A percentile compares a stretch with the other conserved stretches of the same genome.
phyloP scores from a whole-genome alignment of 768 basidiomycete species.

The Lyophyllum decastes region DNA sequence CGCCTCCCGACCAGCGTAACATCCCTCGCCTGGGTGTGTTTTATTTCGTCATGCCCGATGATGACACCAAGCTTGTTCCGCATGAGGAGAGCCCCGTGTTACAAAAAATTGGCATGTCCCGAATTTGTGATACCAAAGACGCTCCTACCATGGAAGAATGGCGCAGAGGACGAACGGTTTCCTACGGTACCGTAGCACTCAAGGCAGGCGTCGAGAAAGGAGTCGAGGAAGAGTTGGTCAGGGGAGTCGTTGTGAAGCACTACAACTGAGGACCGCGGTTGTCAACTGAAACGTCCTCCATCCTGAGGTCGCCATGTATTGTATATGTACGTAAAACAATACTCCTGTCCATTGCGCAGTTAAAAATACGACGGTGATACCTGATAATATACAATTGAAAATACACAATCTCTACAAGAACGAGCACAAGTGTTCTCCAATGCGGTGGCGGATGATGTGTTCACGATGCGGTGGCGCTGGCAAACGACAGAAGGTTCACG shows the following conservation, averaged over 20 bases:
- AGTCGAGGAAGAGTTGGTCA: slow-evolving; percentile 57
- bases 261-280: slow-evolving; percentile 40
- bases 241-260: slow-evolving; percentile 56
- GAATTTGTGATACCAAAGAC: slow-evolving; percentile 35
- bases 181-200: slow-evolving; percentile 52
- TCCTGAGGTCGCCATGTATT: background rate
- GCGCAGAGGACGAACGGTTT: slow-evolving; percentile 49
- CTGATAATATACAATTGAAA: background rate
- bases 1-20: slow-evolving; percentile 52
- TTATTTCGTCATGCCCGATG: slow-evolving; percentile 57
- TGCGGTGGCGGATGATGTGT: background rate
- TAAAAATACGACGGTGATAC: background rate
- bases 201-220: slow-evolving; percentile 39
- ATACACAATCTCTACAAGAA: background rate
- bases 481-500: background rate
- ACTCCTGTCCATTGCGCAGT: background rate
- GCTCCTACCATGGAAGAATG: slow-evolving; percentile 56
- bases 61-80: slow-evolving; percentile 48
- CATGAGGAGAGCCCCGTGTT: slow-evolving; percentile 49
- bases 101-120: slow-evolving; percentile 41
- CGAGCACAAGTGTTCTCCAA: background rate
- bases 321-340: background rate
- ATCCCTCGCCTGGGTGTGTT: slow-evolving; percentile 56
- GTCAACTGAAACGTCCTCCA: too few relatives aligned
- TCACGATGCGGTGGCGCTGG: background rate